Evolutionary conservation across 441 rosid genomes (phyloP), one percentile per base, ranked within the genome.

Genomic region (Syzygium syzygioides): DNA sequence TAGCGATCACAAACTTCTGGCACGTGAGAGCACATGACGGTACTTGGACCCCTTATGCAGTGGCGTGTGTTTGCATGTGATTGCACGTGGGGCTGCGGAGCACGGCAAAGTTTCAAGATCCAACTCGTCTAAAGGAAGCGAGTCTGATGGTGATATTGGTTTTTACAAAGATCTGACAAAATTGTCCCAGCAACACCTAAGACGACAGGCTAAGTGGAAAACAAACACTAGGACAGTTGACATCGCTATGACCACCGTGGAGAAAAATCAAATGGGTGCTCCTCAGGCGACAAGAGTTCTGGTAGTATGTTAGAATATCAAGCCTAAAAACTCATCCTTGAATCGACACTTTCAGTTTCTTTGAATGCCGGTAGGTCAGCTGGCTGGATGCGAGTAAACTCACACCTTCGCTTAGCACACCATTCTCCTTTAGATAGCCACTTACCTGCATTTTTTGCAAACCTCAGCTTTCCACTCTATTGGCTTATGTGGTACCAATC

Each of bases 331-430:
- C 32, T 30, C 19, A 0, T 30, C 87, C 86, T 88, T 23, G 48
- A 14, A 34, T 53, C 34, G 34, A 87, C 86, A 71, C 59, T 88
- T 68, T 50, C 79, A 62, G 66, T 71, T 55, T 59, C 90, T 85
- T 88, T 89, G 37, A 85, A 64, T 48, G 50, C 64, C 90, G 89
- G 90, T 32, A 93, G 89, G 7, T 87, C 89, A 79, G 98, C 89
- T 79, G 87, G 93, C 93, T 45, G 50, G 94, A 94, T 56, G 95
- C 97, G 90, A 97, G 95, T 93, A 95, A 91, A 4, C 88, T 87
- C 57, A 92, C 98, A 94, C 97, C 99, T 26, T 95, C 91, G 85
- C 92, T 92, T 88, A 96, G 98, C 56, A 92, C 93, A 83, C 87
- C 88, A 88, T 97, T 97, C 79, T 94, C 99, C 91, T 89, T 89